Base-by-base conservation (phyloP, 2,329 filamentous ascomycete species). In the Apiospora hydei region DNA sequence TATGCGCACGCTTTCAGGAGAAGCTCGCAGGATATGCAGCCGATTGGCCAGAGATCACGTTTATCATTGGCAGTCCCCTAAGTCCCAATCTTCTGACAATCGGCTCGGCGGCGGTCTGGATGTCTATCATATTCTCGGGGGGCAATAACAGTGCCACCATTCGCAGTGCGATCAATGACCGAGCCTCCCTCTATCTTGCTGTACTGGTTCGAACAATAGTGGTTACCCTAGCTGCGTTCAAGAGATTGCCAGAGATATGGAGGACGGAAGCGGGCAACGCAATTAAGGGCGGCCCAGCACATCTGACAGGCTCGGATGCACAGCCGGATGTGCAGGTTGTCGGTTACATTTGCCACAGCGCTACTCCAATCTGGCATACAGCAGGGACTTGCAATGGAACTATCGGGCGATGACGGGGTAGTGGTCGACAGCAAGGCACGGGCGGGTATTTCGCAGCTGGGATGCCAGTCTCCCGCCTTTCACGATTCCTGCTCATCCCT, bases 101-200 rank as follows among this genome's bases (percentile, higher is more conserved):
- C 1, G 76, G 73, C 1, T 81, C 80, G 0, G 76, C 87, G 0
- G 78, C 83, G 1, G 80, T 84, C 0, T 83, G 30, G 16, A 38
- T 61, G 53, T 6, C 7, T 3, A 38, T 61, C 16, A n/a, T 85
- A 5, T 72, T 81, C 0, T 86, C 84, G 0, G 82, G 84, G 0
- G 86, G 85, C 5, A 85, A 78, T 66, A 76, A 85, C 6, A 85
- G 78, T 66, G 76, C 87, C 2, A 83, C 81, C 0, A 79, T 88
- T 21, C 67, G 70, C 1, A 82, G 81, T 0, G 69, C 77, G 21
- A 77, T 80, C 18, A 38, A 81, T 79, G 0, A 72, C 74, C 1
- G 80, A 82, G 21, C 76, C 77, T 0, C 85, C 86, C 0, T 75
- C 83, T 11, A 83, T 87, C 70, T 80, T 85, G 72, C 82, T 83